phyloP scores from a whole-genome alignment of 495 filamentous ascomycete species.

The Hypoxylon lenormandii region DNA sequence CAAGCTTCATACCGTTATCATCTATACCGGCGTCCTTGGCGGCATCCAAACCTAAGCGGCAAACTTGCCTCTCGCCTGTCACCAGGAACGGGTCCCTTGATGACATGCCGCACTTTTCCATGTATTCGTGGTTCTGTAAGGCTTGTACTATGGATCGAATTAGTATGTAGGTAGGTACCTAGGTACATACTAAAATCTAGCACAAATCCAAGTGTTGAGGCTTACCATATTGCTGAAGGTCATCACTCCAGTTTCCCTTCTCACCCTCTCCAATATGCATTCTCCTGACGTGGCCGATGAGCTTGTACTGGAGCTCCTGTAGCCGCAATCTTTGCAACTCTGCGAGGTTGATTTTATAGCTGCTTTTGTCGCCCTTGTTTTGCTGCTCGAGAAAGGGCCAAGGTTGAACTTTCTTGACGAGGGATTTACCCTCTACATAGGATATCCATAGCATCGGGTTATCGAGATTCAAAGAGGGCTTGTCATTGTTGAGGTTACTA shows the following conservation, averaged over 20 bases:
- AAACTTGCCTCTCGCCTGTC: background rate
- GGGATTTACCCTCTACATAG: no score
- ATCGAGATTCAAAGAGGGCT: no score
- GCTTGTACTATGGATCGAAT: background rate
- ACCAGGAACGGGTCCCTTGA: constrained; percentile 6
- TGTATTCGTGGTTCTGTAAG: constrained; percentile 8
- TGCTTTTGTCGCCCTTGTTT: no score
- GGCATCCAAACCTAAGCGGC: no score
- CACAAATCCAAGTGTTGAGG: no score
- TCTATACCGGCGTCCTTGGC: no score
- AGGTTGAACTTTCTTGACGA: no score
- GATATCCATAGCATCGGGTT: no score
- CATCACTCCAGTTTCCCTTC: background rate
- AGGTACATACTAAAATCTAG: no score
- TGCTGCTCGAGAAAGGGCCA: no score
- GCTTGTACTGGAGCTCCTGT: constrained; percentile 3
- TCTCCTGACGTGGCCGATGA: constrained; percentile 3
- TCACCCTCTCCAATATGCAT: background rate
- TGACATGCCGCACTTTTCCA: background rate
- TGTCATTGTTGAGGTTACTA: no score
- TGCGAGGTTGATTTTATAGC: constrained; percentile 3
- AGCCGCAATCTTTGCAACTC: constrained; percentile 6
- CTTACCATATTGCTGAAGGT: constrained; percentile 4
- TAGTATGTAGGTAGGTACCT: background rate
- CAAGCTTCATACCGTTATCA: no score